phyloP scores from a whole-genome alignment of 495 filamentous ascomycete genomes.

The Lasiosphaeris hirsuta region DNA sequence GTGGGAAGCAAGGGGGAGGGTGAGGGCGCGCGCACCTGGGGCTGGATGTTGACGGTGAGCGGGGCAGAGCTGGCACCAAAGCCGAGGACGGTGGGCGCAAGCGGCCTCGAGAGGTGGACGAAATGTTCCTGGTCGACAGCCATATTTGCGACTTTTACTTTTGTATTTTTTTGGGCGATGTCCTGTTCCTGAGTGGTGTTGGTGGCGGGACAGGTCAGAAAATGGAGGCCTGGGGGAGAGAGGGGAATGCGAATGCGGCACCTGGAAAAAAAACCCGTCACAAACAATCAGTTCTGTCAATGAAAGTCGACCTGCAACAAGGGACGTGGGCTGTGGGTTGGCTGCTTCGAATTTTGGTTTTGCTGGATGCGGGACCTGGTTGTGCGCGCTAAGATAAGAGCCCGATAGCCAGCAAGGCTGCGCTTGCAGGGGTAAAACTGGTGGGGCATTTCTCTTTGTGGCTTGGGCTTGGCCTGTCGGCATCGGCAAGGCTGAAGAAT shows the following conservation, averaged over 20 bases:
- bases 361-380: conserved; percentile 34
- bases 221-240: neutral
- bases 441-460: conserved; percentile 7
- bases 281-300: neutral
- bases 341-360: conserved; percentile 34
- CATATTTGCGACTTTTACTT: conserved; percentile 57
- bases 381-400: conserved; percentile 41
- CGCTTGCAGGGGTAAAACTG: conserved; percentile 3
- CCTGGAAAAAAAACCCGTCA: conserved; percentile 18
- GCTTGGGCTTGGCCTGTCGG: conserved; percentile 1
- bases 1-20: neutral
- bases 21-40: conserved; percentile 64
- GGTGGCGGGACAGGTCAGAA: neutral
- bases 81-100: conserved; percentile 74
- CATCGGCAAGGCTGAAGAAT: conserved; percentile 28
- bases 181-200: neutral
- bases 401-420: conserved; percentile 19
- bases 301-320: neutral
- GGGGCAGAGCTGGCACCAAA: conserved; percentile 81
- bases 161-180: conserved; percentile 18
- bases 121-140: conserved; percentile 74
- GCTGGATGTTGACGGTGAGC: conserved; percentile 88
- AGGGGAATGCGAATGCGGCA: neutral
- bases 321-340: too few relatives aligned
- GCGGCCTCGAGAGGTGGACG: conserved; percentile 87